phyloP scores from a whole-genome alignment of 192 early-diverging fungal species.

The Pecoramyces ruminantium region DNA sequence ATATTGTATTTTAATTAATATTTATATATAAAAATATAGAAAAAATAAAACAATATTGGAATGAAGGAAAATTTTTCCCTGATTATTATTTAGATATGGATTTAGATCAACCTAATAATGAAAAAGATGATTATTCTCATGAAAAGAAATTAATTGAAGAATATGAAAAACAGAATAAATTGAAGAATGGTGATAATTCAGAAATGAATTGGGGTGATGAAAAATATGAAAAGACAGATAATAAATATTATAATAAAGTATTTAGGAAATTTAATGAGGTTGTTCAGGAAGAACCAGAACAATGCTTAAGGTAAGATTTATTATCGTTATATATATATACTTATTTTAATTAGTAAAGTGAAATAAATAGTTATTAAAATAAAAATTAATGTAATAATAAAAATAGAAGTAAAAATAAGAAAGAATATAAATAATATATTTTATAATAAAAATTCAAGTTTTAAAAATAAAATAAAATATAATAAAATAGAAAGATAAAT shows the following conservation, averaged over 20 bases:
- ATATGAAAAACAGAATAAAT: not conserved
- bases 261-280: conserved; percentile 65
- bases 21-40: not conserved
- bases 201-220: conserved; percentile 54
- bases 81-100: not conserved
- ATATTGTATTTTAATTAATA: too few species aligned
- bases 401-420: too few species aligned
- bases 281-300: conserved; percentile 56
- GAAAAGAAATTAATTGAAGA: not conserved
- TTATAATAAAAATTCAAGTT: too few species aligned
- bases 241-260: conserved; percentile 56
- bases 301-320: conserved; percentile 63
- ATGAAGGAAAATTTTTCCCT: not conserved
- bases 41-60: not conserved
- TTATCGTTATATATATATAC: too few species aligned
- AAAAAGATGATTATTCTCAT: not conserved
- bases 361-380: too few species aligned
- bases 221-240: conserved; percentile 58
- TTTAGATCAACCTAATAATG: not conserved
- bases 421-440: too few species aligned
- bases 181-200: not conserved
- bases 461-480: too few species aligned
- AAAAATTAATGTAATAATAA: too few species aligned
- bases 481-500: too few species aligned
- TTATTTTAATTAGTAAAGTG: too few species aligned